Conservation (phyloP, 192 early-diverging fungal species). For the Linnemannia exigua region DNA sequence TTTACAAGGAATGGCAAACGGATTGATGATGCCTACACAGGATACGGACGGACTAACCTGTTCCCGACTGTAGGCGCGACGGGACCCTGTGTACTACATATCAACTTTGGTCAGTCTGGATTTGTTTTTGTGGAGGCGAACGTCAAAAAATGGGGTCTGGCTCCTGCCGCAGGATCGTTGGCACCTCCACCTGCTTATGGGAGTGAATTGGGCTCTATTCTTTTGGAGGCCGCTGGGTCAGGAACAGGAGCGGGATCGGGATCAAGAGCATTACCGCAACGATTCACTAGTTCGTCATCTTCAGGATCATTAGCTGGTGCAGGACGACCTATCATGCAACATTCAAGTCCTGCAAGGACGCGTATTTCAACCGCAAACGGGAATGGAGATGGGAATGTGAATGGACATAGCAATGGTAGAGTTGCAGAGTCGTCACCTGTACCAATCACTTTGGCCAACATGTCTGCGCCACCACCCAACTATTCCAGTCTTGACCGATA, state of each 20-base stretch:
- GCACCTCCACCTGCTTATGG: constrained; percentile 88
- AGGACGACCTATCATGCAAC: constrained; percentile 29
- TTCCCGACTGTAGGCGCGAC: constrained; percentile 79
- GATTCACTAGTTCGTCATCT: background rate
- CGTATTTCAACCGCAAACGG: constrained; percentile 28
- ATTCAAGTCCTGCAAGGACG: constrained; percentile 39
- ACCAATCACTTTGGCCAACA: constrained; percentile 32
- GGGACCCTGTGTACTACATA: constrained; percentile 69
- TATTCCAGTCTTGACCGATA: constrained; percentile 29
- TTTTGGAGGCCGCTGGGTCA: constrained; percentile 60
- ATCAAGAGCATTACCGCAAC: background rate
- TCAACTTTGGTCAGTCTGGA: constrained; percentile 83
- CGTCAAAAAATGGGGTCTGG: constrained; percentile 87
- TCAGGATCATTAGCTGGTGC: constrained; percentile 15
- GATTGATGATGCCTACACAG: constrained; percentile 76
- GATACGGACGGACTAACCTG: constrained; percentile 73
- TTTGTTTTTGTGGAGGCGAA: constrained; percentile 92
- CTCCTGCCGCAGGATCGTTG: constrained; percentile 75
- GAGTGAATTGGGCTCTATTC: constrained; percentile 76
- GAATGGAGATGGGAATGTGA: background rate
- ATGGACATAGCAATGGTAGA: background rate
- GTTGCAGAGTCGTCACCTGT: background rate
- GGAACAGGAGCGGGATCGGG: constrained; percentile 1
- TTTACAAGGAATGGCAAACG: constrained; percentile 84
- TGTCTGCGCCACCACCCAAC: constrained; percentile 41